Evolutionary conservation across 1,284 basidiomycete species (phyloP), one percentile per base, ranked within the genome.

Genomic region (Trametes hirsuta): DNA sequence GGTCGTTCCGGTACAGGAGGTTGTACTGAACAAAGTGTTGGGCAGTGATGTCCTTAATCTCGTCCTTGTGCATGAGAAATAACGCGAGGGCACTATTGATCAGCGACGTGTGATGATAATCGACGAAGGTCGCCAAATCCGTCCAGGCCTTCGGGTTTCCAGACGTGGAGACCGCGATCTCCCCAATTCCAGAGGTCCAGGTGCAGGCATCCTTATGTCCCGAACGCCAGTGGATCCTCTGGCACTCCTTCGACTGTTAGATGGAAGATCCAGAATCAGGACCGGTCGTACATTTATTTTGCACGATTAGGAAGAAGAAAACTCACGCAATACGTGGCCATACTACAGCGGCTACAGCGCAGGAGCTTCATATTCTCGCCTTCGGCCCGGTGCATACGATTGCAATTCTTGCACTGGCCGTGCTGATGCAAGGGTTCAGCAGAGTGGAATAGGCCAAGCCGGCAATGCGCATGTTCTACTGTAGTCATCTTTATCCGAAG

Each of bases 351-450:
- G 18, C 14, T 45, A 15, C 44, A 45, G 44, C 44, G 44, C 21
- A 45, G 10, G 18, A 45, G 18, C 22, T 45, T 45, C 22, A 47
- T 25, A 25, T 44, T 40, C 12, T 25, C 18, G 36, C 58, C 53
- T 34, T 51, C 53, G 48, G 53, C 54, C 6, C 58, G 39, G 10
- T 47, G 53, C 58, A 59, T 59, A 12, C 42, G 58, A 21, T 50
- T 51, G 44, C 58, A 59, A 2, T 47, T 47, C 35, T 59, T 54
- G 52, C 58, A 59, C 24, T 55, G 58, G 11, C 47, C 8, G 25
- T 59, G 58, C 3, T 52, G 50, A 42, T 59, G 58, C 11, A 59
- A 34, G 2, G 51, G 58, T 9, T 39, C 42, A 4, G 24, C 34
- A 11, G 30, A 21, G 36, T 59, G 53, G 30, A 59, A 59, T 8